phyloP scores from a whole-genome alignment of 1,284 basidiomycete species.

The Sanghuangporus weigelae region DNA sequence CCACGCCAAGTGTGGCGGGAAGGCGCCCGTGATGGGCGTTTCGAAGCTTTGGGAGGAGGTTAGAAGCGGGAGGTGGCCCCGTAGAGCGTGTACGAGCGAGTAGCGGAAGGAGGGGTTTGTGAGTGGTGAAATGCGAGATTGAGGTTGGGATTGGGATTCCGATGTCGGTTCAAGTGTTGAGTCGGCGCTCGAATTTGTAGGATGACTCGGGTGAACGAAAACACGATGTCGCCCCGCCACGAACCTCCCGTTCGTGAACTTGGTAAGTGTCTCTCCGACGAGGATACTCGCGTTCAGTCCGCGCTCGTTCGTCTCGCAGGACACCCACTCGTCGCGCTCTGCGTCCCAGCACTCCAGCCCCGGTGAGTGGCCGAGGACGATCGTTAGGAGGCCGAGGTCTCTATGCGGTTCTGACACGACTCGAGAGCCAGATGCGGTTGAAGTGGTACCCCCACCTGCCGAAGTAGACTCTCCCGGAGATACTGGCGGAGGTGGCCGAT shows the following conservation, averaged over 20 bases:
- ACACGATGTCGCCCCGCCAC: conserved; percentile 28
- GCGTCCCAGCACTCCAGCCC: conserved; percentile 27
- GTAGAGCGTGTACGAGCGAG: conserved; percentile 28
- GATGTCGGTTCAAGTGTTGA: not conserved
- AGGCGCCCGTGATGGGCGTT: conserved; percentile 23
- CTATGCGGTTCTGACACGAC: conserved; percentile 27
- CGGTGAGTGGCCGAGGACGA: conserved; percentile 29
- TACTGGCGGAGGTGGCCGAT: conserved; percentile 9
- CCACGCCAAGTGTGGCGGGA: conserved; percentile 19
- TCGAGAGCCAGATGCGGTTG: conserved; percentile 11
- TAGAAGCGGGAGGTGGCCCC: conserved; percentile 22
- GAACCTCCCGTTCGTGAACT: conserved; percentile 27
- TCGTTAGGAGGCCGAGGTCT: conserved; percentile 27
- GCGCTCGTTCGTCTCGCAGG: conserved; percentile 25
- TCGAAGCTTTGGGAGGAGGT: conserved; percentile 22
- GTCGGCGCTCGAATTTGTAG: not conserved
- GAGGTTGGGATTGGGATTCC: not conserved
- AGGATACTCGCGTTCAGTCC: conserved; percentile 27
- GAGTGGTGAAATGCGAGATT: conserved; percentile 1
- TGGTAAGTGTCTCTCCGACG: conserved; percentile 25
- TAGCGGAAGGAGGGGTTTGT: conserved; percentile 22
- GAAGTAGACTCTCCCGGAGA: not conserved
- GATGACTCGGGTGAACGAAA: conserved; percentile 22
- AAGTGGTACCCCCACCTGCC: not conserved
- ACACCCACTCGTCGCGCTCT: conserved; percentile 21